These are phyloP conservation scores for Saccharomycopsis sp. DNA, from an alignment of 805 yeast genomes.

Conservation along the genomic window DNA sequence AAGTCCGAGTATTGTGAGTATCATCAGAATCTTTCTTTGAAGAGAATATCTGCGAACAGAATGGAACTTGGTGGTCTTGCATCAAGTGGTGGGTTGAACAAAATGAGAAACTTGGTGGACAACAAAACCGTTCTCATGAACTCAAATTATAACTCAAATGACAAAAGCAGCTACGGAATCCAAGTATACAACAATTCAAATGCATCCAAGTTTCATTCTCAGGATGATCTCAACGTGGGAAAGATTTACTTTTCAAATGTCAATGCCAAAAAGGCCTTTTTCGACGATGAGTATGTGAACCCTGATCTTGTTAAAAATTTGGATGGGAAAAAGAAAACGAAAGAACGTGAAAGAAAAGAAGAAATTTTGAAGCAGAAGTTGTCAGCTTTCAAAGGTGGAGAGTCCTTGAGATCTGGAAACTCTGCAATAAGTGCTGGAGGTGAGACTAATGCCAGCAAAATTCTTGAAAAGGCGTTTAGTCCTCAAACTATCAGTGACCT, in stretches of 20 bases:
- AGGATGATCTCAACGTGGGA: conserved; percentile 23
- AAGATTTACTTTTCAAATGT: conserved; percentile 32
- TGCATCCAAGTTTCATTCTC: conserved; percentile 25
- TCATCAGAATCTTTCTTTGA: conserved; percentile 54
- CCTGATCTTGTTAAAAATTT: conserved; percentile 37
- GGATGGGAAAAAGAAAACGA: conserved; percentile 30
- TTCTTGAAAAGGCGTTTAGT: conserved; percentile 33
- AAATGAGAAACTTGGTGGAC: conserved; percentile 1
- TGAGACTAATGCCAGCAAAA: conserved; percentile 22
- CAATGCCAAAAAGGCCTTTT: conserved; percentile 41
- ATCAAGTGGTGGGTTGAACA: conserved; percentile 40
- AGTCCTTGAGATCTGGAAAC: conserved; percentile 12
- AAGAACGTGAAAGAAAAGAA: conserved; percentile 32
- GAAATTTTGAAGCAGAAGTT: conserved; percentile 28
- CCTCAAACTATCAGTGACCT: conserved; percentile 32
- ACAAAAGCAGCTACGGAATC: conserved; percentile 13
- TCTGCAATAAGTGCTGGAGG: not conserved
- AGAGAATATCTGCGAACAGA: conserved; percentile 48
- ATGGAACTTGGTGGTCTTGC: conserved; percentile 66
- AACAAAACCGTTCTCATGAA: conserved; percentile 15
- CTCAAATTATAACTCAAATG: conserved; percentile 15
- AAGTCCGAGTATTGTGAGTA: conserved; percentile 55
- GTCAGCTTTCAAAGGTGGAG: conserved; percentile 25
- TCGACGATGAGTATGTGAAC: conserved; percentile 39
- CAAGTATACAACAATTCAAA: conserved; percentile 22